Evolutionary conservation across 2,329 filamentous ascomycete species (phyloP).

Genomic region (Trichoderma brevicompactum): DNA sequence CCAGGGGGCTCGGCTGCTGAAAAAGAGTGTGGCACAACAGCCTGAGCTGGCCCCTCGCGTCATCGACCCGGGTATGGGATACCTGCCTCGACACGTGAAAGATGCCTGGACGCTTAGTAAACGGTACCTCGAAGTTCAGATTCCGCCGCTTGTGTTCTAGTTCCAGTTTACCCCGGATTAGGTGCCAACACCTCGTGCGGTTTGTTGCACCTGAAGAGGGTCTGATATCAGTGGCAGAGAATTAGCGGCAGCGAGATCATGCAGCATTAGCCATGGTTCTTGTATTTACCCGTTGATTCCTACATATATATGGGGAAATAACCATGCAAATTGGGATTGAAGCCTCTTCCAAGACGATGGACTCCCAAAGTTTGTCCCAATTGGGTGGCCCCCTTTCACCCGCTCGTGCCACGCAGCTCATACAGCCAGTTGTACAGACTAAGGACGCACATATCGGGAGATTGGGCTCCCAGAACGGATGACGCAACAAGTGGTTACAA

Average conservation of each 20-base stretch:
- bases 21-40: constrained; percentile 6
- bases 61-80: constrained; percentile 18
- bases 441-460: neutral
- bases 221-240: neutral
- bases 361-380: too few species aligned
- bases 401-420: too few species aligned
- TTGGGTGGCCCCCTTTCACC: too few species aligned
- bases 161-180: constrained; percentile 19
- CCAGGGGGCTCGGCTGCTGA: constrained; percentile 28
- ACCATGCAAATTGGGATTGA: too few species aligned
- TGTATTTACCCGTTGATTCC: too few species aligned
- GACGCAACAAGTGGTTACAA: constrained; percentile 10
- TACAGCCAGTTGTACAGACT: neutral
- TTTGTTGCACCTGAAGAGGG: neutral
- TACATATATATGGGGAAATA: too few species aligned
- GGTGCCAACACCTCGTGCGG: neutral
- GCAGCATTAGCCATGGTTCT: too few species aligned
- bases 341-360: too few species aligned
- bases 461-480: neutral
- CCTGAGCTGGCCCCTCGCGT: constrained; percentile 16
- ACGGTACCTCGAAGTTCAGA: constrained; percentile 3
- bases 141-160: constrained; percentile 6
- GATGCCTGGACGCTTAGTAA: neutral
- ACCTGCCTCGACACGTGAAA: constrained; percentile 28
- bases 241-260: neutral